A percentile compares a stretch with the other conserved stretches of the same genome.
These are phyloP conservation scores for Bryum argenteum DNA, from an alignment of 225 moss, liverwort and hornwort species.

Conservation along the genomic window DNA sequence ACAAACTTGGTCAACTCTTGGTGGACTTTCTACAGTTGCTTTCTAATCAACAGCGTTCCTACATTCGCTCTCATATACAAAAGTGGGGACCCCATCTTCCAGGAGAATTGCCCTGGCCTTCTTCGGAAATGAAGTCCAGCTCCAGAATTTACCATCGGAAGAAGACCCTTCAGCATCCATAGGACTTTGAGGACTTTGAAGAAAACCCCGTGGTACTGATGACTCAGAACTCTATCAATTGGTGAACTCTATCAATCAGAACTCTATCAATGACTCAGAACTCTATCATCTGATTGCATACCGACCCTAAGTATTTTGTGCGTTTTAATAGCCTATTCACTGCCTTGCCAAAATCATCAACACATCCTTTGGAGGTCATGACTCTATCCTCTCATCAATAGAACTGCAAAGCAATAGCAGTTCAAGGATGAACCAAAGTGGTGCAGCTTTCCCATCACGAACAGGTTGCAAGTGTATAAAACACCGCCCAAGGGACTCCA, in stretches of 20 bases:
- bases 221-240: slow-evolving; percentile 38
- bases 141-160: slow-evolving; percentile 62
- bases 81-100: slow-evolving; percentile 67
- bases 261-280: too few species aligned
- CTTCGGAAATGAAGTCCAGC: slow-evolving; percentile 77
- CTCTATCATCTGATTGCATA: slow-evolving; percentile 23
- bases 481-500: too few species aligned
- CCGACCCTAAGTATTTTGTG: slow-evolving; percentile 1
- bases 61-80: slow-evolving; percentile 42
- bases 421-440: too few species aligned
- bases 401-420: too few species aligned
- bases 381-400: too few species aligned
- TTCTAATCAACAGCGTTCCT: slow-evolving; percentile 28
- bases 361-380: too few species aligned
- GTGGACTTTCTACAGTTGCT: slow-evolving; percentile 41
- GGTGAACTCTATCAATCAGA: not conserved
- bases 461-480: too few species aligned
- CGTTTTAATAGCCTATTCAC: too few species aligned
- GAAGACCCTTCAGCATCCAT: slow-evolving; percentile 41
- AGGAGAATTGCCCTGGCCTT: slow-evolving; percentile 74
- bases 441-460: too few species aligned
- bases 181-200: slow-evolving; percentile 58
- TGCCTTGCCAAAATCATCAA: too few species aligned
- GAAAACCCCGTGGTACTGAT: slow-evolving; percentile 33
- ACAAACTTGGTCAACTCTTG: slow-evolving; percentile 40